Conservation (phyloP, 2,329 filamentous ascomycete genomes). For the Raffaelea ambrosiae region DNA sequence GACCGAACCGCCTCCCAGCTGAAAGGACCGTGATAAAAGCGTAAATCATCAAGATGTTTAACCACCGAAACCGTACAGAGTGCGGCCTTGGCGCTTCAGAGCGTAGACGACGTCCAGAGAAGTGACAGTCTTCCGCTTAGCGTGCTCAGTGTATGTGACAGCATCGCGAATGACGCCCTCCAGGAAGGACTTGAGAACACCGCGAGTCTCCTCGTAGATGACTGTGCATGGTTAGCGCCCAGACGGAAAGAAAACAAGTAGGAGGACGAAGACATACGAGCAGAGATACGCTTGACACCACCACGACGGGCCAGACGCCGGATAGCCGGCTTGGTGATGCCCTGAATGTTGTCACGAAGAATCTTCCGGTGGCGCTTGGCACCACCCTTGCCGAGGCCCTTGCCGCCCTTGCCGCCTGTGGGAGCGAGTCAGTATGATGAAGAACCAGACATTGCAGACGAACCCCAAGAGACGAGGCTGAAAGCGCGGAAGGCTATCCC, state of each 20-base stretch:
- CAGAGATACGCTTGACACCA: constrained; percentile 99
- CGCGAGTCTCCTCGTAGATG: constrained; percentile 73
- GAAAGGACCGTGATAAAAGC: constrained; percentile 10
- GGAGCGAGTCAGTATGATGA: constrained; percentile 25
- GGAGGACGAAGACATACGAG: constrained; percentile 52
- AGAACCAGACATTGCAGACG: background rate
- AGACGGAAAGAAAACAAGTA: background rate
- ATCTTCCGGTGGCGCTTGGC: constrained; percentile 99
- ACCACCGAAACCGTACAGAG: constrained; percentile 84
- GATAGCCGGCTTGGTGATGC: constrained; percentile 98
- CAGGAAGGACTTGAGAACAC: constrained; percentile 70
- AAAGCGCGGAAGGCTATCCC: background rate
- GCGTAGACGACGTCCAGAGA: constrained; percentile 60
- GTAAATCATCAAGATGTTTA: constrained; percentile 35
- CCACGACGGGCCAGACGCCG: constrained; percentile 97
- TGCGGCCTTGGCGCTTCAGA: constrained; percentile 61
- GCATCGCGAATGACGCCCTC: constrained; percentile 68
- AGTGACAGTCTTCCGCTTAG: constrained; percentile 73
- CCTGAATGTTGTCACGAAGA: constrained; percentile 98
- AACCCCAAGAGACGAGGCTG: constrained; percentile 21
- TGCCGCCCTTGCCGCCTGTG: constrained; percentile 86
- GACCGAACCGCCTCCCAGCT: constrained; percentile 10
- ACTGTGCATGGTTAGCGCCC: constrained; percentile 27
- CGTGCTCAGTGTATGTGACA: constrained; percentile 71
- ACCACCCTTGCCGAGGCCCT: constrained; percentile 96